A percentile compares a stretch with the other conserved stretches of the same genome.
Evolutionary conservation across 75 land plant species (phyloP).

Genomic region (Cupressus sempervirens): DNA sequence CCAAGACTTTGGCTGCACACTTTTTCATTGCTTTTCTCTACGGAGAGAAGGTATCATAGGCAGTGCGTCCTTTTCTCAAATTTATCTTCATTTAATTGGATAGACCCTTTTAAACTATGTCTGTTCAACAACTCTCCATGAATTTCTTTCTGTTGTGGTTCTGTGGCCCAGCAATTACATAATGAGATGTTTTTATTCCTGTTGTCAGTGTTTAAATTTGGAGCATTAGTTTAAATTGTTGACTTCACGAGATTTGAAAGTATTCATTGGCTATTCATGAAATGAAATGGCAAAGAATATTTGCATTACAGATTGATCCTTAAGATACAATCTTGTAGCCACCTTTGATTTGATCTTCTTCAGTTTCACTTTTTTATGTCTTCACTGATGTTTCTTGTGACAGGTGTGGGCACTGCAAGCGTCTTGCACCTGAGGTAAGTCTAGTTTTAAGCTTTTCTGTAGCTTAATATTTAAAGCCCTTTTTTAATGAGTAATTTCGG

Average conservation of each 20-base stretch:
- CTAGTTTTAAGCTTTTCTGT: neutral
- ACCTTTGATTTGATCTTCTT: neutral
- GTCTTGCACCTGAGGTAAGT: slow-evolving; percentile 85
- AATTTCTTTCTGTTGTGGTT: neutral
- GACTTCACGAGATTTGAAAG: neutral
- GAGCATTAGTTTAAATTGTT: neutral
- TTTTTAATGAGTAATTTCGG: neutral
- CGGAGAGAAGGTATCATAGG: too few species aligned
- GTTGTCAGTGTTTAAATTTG: neutral
- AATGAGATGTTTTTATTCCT: neutral
- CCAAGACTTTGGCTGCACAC: too few species aligned
- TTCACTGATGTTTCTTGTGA: slow-evolving; percentile 5
- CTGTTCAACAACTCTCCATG: too few species aligned
- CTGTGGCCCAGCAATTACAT: neutral
- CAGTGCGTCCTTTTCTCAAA: too few species aligned
- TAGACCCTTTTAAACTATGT: too few species aligned
- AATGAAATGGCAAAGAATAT: neutral
- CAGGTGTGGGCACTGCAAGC: slow-evolving; percentile 97
- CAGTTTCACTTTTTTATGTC: neutral
- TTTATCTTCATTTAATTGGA: too few species aligned
- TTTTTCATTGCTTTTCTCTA: too few species aligned
- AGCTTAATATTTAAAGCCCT: neutral
- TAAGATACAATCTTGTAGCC: neutral
- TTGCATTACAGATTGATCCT: neutral
- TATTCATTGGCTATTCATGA: neutral